Base-by-base conservation (phyloP, 495 filamentous ascomycete species). In the Annulohypoxylon maeteangense region DNA sequence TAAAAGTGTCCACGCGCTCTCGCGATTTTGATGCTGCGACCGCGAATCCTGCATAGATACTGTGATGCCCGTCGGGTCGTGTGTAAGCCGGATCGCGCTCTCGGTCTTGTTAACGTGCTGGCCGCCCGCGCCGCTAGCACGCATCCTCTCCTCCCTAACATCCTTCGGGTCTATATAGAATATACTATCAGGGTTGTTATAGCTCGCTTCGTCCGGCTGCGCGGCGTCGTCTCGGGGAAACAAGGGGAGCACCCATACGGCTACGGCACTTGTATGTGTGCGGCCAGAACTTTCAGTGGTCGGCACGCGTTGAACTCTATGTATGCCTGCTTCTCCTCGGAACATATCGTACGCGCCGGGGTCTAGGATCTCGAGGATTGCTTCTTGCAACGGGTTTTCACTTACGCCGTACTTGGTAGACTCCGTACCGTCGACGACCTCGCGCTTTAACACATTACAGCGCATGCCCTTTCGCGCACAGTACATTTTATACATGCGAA, bases 51-150 rank as follows among this genome's bases (percentile, higher is more conserved):
- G 95, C 83, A 98, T 97, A 45, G 89, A 90, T 10, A 98, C 94
- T 25, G 92, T 87, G 7, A 88, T 93, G 36, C 88, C 89, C 0
- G 94, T 97, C 8, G 95, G 96, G 11, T 93, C 84, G 86, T 99
- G 96, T 10, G 94, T 97, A 61, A 99, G 83, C 16, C 95, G 90
- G 67, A 99, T 92, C 16, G 95, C 95, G 34, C 93, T 97, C 79
- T 98, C 96, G 1, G 95, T 99, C 69, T 92, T 98, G 79, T 99
- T 99, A 76, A 99, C 95, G 78, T 98, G 96, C 81, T 99, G 95
- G 5, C 95, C 95, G 16, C 95, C 95, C 1, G 95, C 94, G 29
- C 95, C 95, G 54, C 91, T 84, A 0, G 95, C 93, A 29, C 94
- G 88, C 94, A 98, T 97, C 71, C 92, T 91, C 74, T 99, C 96